phyloP scores from a whole-genome alignment of 352 stramenopile genomes.

The Phytophthora sojae region DNA sequence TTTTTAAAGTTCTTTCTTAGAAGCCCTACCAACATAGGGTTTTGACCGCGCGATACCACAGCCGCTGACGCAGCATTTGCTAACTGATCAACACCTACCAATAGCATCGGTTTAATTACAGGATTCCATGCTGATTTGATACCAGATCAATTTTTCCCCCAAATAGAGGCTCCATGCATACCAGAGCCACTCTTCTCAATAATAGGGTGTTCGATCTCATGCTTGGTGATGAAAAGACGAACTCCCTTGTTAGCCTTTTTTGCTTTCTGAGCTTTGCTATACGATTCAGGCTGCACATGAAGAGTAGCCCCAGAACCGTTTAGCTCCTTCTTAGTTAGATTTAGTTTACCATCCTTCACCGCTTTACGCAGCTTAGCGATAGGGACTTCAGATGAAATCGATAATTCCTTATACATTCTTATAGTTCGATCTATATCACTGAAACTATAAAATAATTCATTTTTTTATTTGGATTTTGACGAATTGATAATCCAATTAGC shows the following conservation, averaged over 20 bases:
- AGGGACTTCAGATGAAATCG: constrained; percentile 5
- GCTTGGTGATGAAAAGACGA: neutral
- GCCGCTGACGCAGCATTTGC: neutral
- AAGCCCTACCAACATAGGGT: neutral
- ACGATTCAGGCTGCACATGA: constrained; percentile 11
- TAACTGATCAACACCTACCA: neutral
- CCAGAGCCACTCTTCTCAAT: neutral
- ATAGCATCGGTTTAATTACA: neutral
- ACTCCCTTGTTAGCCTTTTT: neutral
- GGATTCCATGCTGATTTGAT: constrained; percentile 1
- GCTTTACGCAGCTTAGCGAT: neutral
- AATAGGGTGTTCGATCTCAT: neutral
- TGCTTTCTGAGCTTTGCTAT: constrained; percentile 6
- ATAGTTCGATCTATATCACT: too few species aligned
- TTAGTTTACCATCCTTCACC: neutral
- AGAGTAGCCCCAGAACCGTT: neutral
- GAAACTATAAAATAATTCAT: too few species aligned
- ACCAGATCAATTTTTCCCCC: constrained; percentile 2
- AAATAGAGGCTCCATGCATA: constrained; percentile 13
- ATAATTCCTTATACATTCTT: constrained; percentile 18
- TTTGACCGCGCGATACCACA: neutral
- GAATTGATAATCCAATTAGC: too few species aligned
- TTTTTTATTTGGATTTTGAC: too few species aligned
- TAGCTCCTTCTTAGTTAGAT: constrained; percentile 2
- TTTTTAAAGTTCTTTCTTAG: neutral